These are phyloP conservation scores for Suaeda aralocaspica DNA, from an alignment of 148 eudicot genomes.

Conservation along the genomic window DNA sequence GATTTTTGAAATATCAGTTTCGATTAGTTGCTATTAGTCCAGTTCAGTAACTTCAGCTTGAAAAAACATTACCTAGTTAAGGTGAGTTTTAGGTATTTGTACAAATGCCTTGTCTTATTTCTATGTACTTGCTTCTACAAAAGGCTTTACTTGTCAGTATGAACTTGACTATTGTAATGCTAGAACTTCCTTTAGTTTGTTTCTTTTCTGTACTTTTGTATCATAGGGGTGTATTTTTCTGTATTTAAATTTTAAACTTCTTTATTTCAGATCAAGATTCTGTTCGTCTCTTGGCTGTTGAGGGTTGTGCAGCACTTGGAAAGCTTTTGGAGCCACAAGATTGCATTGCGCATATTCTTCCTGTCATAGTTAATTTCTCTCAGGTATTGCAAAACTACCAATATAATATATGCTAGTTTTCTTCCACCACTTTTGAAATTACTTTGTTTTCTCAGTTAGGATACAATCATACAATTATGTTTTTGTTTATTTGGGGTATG, in stretches of 20 bases:
- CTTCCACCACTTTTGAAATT: neutral
- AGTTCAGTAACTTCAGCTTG: neutral
- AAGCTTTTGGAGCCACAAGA: slow-evolving; percentile 94
- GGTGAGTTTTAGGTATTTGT: neutral
- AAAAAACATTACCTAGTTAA: neutral
- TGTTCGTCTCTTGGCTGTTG: slow-evolving; percentile 94
- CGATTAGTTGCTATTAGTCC: neutral
- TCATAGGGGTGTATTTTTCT: neutral
- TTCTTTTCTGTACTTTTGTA: neutral
- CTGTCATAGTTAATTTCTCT: slow-evolving; percentile 88
- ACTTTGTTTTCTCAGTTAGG: neutral
- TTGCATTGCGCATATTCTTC: slow-evolving; percentile 88
- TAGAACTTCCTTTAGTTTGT: neutral
- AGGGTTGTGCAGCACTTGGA: slow-evolving; percentile 98
- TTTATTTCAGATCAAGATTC: slow-evolving; percentile 86
- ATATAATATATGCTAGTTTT: neutral
- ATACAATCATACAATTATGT: neutral
- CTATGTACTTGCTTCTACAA: neutral
- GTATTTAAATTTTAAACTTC: neutral
- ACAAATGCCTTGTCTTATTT: neutral
- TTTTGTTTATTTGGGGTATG: neutral
- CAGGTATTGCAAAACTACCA: slow-evolving; percentile 46
- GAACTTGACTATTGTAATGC: neutral
- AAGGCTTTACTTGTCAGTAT: neutral
- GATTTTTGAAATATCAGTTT: too few species aligned